Percentiles rank a stretch among this genome's conserved stretches.
These are phyloP conservation scores for Theileria parva DNA, from an alignment of 169 alveolate species.

Conservation along the genomic window DNA sequence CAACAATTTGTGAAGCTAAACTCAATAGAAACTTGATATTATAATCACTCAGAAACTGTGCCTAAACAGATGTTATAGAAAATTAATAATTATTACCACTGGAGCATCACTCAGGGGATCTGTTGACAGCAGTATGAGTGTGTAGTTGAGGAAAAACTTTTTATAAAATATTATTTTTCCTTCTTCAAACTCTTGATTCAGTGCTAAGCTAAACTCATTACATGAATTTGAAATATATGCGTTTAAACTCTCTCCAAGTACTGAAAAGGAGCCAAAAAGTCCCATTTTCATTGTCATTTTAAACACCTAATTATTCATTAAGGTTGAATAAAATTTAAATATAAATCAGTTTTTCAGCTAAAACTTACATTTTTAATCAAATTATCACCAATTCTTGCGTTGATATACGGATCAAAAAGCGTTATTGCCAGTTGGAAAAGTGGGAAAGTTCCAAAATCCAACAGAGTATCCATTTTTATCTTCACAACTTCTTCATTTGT, in stretches of 20 bases:
- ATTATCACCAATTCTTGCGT: background rate
- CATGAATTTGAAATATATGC: background rate
- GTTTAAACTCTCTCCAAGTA: background rate
- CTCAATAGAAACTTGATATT: background rate
- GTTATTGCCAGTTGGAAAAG: constrained; percentile 4
- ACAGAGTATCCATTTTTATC: background rate
- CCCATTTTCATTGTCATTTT: background rate
- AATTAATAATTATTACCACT: background rate
- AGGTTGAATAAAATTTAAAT: background rate
- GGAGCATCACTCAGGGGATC: background rate
- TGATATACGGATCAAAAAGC: background rate
- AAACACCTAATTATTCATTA: background rate
- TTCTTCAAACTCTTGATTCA: background rate
- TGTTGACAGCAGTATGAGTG: background rate
- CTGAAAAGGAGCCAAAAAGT: background rate
- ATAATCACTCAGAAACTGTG: background rate
- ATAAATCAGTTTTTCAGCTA: background rate
- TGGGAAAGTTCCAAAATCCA: background rate
- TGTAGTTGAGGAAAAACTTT: background rate
- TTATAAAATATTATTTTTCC: background rate
- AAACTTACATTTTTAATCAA: background rate
- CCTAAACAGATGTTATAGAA: background rate
- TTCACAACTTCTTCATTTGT: background rate
- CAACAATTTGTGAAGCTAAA: background rate
- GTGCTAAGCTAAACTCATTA: background rate